A percentile compares a stretch with the other conserved stretches of the same genome.
Evolutionary conservation across 805 yeast species (phyloP).

Genomic region (Schizosaccharomyces japonicus): DNA sequence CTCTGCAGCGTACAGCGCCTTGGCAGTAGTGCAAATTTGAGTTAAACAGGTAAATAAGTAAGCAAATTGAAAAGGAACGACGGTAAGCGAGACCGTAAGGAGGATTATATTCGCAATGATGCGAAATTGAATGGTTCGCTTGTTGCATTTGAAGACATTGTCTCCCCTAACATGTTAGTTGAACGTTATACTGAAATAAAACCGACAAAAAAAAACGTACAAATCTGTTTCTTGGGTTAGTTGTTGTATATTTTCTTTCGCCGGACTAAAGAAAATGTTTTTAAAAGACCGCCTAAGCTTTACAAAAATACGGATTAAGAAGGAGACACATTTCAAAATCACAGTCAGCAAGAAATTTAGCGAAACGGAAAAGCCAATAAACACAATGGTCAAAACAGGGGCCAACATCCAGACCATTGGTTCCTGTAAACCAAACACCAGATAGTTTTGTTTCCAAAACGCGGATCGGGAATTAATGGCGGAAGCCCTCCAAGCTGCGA

Average conservation of each 20-base stretch:
- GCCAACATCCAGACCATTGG: slow-evolving; percentile 31
- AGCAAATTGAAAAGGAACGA: slow-evolving; percentile 64
- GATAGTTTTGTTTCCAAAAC: slow-evolving; percentile 1
- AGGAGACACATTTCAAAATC: not conserved
- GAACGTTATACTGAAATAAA: too few relatives aligned
- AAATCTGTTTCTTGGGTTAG: not conserved
- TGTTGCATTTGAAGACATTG: too few relatives aligned
- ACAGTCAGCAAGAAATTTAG: slow-evolving; percentile 1
- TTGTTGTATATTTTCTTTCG: not conserved
- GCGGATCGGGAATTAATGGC: not conserved
- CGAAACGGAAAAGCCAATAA: slow-evolving; percentile 21
- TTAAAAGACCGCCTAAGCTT: not conserved
- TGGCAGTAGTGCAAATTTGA: slow-evolving; percentile 24
- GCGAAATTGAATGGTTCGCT: slow-evolving; percentile 6
- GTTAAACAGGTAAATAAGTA: slow-evolving; percentile 34
- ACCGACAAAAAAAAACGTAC: too few relatives aligned
- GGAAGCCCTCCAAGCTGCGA: not conserved
- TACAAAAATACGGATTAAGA: not conserved
- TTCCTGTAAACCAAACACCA: not conserved
- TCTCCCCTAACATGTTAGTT: too few relatives aligned
- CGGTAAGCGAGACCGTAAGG: slow-evolving; percentile 28
- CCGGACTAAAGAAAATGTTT: not conserved
- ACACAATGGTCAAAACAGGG: slow-evolving; percentile 28
- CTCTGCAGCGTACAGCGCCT: not conserved
- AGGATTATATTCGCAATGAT: slow-evolving; percentile 13